phyloP scores from a whole-genome alignment of 2,329 filamentous ascomycete genomes.

The Aspergillus tubingensis region DNA sequence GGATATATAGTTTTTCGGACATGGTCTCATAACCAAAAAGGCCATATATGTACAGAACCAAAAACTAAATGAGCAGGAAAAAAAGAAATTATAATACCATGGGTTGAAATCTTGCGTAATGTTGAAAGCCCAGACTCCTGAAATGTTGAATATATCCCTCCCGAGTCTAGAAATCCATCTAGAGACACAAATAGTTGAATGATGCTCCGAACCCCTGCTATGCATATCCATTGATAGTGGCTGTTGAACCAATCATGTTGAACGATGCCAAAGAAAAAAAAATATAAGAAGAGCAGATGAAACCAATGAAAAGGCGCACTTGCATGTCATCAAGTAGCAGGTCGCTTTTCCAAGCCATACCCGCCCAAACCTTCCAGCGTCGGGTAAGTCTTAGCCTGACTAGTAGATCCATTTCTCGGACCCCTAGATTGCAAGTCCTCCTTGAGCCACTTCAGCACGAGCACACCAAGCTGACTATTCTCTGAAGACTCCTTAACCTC shows the following conservation, averaged over 20 bases:
- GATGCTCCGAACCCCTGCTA: constrained; percentile 23
- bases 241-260: constrained; percentile 21
- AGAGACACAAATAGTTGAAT: constrained; percentile 19
- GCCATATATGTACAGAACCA: constrained; percentile 20
- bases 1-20: constrained; percentile 41
- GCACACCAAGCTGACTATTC: constrained; percentile 81
- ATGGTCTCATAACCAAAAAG: constrained; percentile 29
- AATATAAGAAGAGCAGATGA: constrained; percentile 7
- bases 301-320: constrained; percentile 10
- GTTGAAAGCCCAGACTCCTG: constrained; percentile 28
- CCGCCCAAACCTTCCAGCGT: constrained; percentile 62
- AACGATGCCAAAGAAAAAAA: constrained; percentile 15
- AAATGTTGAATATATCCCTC: constrained; percentile 32
- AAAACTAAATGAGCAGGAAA: constrained; percentile 3
- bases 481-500: constrained; percentile 58
- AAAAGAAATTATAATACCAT: neutral
- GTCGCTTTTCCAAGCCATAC: constrained; percentile 60
- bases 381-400: constrained; percentile 55
- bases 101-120: constrained; percentile 10
- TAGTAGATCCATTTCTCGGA: constrained; percentile 65
- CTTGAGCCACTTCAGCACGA: constrained; percentile 85
- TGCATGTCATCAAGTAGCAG: constrained; percentile 8
- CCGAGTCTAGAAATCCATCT: constrained; percentile 12
- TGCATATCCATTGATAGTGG: constrained; percentile 15
- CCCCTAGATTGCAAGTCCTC: constrained; percentile 78